phyloP scores from a whole-genome alignment of 176 grass and related monocot genomes.

The Chloris gayana region DNA sequence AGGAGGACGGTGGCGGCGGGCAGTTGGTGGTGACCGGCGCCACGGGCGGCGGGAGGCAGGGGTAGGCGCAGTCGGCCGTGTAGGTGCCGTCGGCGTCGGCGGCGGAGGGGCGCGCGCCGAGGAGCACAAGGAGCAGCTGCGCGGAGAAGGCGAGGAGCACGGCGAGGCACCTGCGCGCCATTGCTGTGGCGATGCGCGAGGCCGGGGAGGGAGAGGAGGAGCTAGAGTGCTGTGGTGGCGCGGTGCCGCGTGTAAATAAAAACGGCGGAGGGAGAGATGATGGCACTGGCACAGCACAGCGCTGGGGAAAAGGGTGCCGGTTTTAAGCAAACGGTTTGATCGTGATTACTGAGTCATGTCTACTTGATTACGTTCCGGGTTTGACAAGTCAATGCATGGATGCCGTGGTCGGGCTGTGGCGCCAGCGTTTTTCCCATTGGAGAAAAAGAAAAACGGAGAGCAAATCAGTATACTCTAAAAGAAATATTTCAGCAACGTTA shows the following conservation, averaged over 20 bases:
- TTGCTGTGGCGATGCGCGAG: neutral
- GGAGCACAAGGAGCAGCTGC: neutral
- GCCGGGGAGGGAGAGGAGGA: neutral
- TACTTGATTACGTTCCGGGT: too few species aligned
- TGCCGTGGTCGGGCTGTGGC: too few species aligned
- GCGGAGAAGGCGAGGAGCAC: conserved; percentile 39
- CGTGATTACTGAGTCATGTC: too few species aligned
- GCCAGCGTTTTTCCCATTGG: too few species aligned
- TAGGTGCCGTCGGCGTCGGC: conserved; percentile 29
- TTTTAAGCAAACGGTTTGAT: too few species aligned
- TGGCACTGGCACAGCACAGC: too few species aligned
- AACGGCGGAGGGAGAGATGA: too few species aligned
- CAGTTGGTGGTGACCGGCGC: conserved; percentile 37
- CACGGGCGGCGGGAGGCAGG: conserved; percentile 64
- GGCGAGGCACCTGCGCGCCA: conserved; percentile 17
- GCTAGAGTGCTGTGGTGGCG: too few species aligned
- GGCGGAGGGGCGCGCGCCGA: neutral
- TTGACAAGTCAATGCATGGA: too few species aligned
- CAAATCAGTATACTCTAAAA: too few species aligned
- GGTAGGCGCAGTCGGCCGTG: conserved; percentile 64
- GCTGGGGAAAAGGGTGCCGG: neutral
- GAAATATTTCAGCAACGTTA: too few species aligned
- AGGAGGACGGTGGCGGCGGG: conserved; percentile 44
- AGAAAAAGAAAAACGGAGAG: too few species aligned
- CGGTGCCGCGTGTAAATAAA: neutral